These are phyloP conservation scores for Dovyalis caffra DNA, from an alignment of 345 rosid species.

Conservation along the genomic window DNA sequence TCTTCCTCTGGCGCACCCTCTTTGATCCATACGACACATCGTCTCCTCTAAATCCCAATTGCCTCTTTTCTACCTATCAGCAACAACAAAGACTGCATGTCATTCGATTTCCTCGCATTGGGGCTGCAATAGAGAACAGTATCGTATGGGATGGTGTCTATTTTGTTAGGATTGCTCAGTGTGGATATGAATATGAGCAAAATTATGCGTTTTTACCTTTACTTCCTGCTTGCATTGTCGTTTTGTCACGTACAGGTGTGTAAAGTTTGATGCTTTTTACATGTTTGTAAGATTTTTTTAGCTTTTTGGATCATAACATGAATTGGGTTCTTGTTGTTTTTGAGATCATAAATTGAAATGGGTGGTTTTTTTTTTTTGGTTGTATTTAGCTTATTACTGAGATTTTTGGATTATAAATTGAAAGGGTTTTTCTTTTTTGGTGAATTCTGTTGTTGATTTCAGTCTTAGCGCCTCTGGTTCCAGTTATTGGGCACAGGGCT, in stretches of 20 bases:
- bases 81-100: conserved; percentile 15
- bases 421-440: not conserved
- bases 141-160: conserved; percentile 91
- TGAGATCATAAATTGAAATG: too few relatives aligned
- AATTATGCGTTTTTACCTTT: conserved; percentile 83
- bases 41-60: conserved; percentile 54
- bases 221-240: conserved; percentile 57
- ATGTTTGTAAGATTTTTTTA: too few relatives aligned
- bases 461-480: conserved; percentile 76
- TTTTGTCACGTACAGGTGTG: conserved; percentile 63
- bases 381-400: not conserved
- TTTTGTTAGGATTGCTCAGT: conserved; percentile 72
- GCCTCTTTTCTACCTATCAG: conserved; percentile 37
- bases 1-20: conserved; percentile 63
- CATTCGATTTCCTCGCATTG: conserved; percentile 30
- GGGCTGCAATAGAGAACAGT: conserved; percentile 47
- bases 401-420: not conserved
- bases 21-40: conserved; percentile 85
- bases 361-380: too few relatives aligned
- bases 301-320: too few relatives aligned
- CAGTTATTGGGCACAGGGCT: conserved; percentile 69
- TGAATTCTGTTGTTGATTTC: conserved; percentile 21
- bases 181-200: conserved; percentile 96
- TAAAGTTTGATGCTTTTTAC: too few relatives aligned
- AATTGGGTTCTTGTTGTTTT: too few relatives aligned